Conservation (phyloP, 257 asterid species). For the Fraxinus anomala region DNA sequence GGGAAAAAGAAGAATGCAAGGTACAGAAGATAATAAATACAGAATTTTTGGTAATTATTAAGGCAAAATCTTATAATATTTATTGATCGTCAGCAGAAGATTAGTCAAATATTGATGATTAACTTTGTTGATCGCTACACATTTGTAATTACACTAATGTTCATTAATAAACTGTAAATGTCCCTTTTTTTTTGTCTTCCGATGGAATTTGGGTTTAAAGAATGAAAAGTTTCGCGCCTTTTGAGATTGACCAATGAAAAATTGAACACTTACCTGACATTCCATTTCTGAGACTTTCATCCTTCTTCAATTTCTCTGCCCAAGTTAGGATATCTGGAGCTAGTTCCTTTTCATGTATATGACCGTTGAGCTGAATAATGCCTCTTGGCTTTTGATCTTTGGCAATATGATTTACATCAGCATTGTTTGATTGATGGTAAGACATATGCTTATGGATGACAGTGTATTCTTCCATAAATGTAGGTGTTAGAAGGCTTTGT, state of each 20-base stretch:
- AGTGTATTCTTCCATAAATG: slow-evolving; percentile 80
- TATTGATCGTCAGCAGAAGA: no score
- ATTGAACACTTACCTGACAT: slow-evolving; percentile 49
- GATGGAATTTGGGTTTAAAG: neutral
- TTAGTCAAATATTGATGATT: no score
- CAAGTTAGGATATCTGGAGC: slow-evolving; percentile 50
- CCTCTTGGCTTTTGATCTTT: slow-evolving; percentile 53
- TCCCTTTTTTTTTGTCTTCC: no score
- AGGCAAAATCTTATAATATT: no score
- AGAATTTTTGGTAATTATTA: no score
- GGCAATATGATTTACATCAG: slow-evolving; percentile 33
- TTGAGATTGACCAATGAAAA: neutral
- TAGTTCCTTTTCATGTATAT: slow-evolving; percentile 50
- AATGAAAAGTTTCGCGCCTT: slow-evolving; percentile 6
- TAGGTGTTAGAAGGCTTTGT: slow-evolving; percentile 88
- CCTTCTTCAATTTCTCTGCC: slow-evolving; percentile 76
- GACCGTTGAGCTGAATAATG: slow-evolving; percentile 58
- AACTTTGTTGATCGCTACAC: no score
- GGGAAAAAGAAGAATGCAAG: no score
- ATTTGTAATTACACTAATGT: no score
- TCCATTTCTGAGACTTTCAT: slow-evolving; percentile 62
- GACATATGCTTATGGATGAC: slow-evolving; percentile 72
- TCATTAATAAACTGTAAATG: no score
- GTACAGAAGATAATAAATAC: no score
- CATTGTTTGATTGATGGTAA: slow-evolving; percentile 38